Base-by-base conservation (phyloP, 306 rosid genomes). In the Medicago ruthenica region DNA sequence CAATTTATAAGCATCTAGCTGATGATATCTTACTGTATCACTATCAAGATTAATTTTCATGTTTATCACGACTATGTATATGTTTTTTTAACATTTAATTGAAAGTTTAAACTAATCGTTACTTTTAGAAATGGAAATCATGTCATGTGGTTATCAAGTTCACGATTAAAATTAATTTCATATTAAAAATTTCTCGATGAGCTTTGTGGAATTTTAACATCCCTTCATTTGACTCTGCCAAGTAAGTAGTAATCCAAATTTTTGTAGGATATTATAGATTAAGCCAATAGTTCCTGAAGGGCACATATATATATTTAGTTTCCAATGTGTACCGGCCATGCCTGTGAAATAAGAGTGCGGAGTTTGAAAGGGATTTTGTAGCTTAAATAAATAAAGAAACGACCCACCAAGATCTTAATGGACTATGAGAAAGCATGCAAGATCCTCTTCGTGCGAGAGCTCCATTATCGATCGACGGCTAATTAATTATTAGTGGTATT, bases 1-100 rank as follows among this genome's bases (percentile, higher is more conserved):
- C 73, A 21, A 67, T 78, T 82, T 82, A 78, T 82, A 82, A 12
- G 67, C 20, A 63, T 51, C n/a, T 16, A 14, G 40, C 7, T 21
- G n/a, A 45, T 45, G 10, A 10, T 18, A 68, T 68, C 20, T 1
- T 1, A 42, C 4, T 58, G 39, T 67, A 15, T n/a, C n/a, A 27
- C 10, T n/a, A 51, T 53, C 3, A 11, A 14, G 13, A 24, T 15
- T 61, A 8, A 17, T 44, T 31, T 71, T 18, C 75, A 53, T 36
- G 34, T 67, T 66, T 74, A 67, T 67, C 75, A 61, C 41, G 18
- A 57, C 15, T 4, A 22, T 57, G 31, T 7, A 57, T 58, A 15
- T 58, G 37, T 34, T 34, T 34, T 34, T 58, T 22, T 21, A 9
- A 54, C 14, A 54, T 18, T 53, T 16, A 54, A 54, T 8, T 34